Base-by-base conservation (phyloP, 345 rosid species). In the Populus tremula region DNA sequence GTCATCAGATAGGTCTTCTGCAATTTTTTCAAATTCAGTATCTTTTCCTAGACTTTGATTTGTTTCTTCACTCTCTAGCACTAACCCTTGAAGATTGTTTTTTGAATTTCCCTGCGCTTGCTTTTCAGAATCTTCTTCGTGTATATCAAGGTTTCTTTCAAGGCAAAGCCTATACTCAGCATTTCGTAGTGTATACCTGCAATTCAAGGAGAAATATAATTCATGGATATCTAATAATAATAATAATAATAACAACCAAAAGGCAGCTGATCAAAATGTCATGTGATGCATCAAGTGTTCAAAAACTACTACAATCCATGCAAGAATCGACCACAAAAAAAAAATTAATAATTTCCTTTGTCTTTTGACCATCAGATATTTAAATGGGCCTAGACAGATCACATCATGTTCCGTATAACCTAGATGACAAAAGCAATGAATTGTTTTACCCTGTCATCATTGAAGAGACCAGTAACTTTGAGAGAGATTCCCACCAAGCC, bases 111-210 rank as follows among this genome's bases (percentile, higher is more conserved):
- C 89, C 16, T 82, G 53, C 39, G 35, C 71, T 74, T 81, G 85
- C 77, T 77, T 89, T 79, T 85, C 90, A 73, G 73, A 25, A 77
- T 79, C 79, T 79, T 16, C 88, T 77, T 87, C 92, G 77, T 83
- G 56, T 47, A 84, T 83, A 83, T 87, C 93, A 56, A 91, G 89
- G 86, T 90, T 95, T 70, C 87, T 87, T 67, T 92, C 98, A 77
- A 95, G 98, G 80, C 87, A 95, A 87, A 95, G 98, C 81, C 94
- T 91, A 79, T 93, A 92, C 64, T 95, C 97, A 56, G 99, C 99
- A 84, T 95, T 95, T 75, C 92, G 77, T 83, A 95, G 81, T 21
- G 99, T 95, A 82, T 95, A 95, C 78, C 98, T 93, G 79, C 77
- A 85, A 67, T 41, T 33, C 65, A 85, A 29, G 72, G 69, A 68